Evolutionary conservation across 495 filamentous ascomycete genomes (phyloP), one percentile per base, ranked within the genome.

Genomic region (Hypoxylon rickii): DNA sequence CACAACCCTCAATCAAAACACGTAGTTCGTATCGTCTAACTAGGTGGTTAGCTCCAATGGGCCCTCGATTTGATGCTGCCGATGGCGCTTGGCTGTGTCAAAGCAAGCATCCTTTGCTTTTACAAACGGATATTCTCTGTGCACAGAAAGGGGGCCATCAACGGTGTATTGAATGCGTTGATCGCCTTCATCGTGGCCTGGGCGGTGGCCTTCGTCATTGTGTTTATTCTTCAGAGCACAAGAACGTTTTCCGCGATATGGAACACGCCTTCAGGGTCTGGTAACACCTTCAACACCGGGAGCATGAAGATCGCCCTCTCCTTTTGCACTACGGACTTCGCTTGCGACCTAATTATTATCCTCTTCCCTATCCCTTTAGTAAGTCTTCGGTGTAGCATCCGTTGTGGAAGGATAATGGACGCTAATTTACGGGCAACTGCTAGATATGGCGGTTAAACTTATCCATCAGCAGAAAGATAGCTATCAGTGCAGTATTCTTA

Each of bases 81-180:
- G 7, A 11, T 67, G 18, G 50, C 64, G 3, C 26, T 61, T 10
- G 61, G 42, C 7, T 67, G 59, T 29, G 62, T 52, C 13, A 67
- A 67, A 42, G 13, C 47, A 3, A 67, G 64, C 53, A 47, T 64
- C 21, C 33, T 67, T 13, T 62, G 42, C 40, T 66, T 68, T 39
- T 68, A 68, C 41, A 39, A 24, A 20, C 65, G 65, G 5, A 52
- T 68, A 26, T 65, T 65, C 32, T 19, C 56, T 3, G 44, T 44
- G n/a, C 43, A 56, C 19, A 55, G 56, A 13, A 41, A 34, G 5
- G 26, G 38, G 18, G 2, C 2, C 12, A 36, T 55, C 22, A 45
- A 51, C 38, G 61, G 19, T 15, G 10, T 61, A 2, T 51, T 65
- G 11, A 20, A n/a, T 11, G 51, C 24, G 7, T 50, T 49, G 16